Evolutionary conservation across 2,329 filamentous ascomycete genomes (phyloP).

Genomic region (Talaromyces amestolkiae): DNA sequence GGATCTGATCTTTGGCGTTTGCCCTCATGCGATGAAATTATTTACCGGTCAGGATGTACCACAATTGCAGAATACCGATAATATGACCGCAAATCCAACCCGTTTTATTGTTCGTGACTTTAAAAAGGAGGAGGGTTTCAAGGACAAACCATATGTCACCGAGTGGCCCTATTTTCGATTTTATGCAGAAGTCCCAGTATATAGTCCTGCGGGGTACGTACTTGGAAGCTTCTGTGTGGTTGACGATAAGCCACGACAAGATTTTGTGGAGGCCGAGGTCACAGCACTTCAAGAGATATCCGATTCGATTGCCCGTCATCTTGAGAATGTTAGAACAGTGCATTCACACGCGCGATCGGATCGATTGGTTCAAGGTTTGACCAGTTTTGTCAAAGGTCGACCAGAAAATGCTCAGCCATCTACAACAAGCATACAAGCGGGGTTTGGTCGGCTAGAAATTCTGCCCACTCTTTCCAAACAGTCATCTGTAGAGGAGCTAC

Average conservation of each 20-base stretch:
- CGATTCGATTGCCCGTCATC: constrained; percentile 55
- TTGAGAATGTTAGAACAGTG: constrained; percentile 56
- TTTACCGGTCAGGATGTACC: constrained; percentile 22
- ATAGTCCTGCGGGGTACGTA: constrained; percentile 52
- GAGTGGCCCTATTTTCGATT: constrained; percentile 43
- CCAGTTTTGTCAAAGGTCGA: constrained; percentile 49
- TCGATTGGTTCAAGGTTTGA: constrained; percentile 56
- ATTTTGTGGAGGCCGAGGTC: constrained; percentile 35
- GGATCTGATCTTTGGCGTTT: constrained; percentile 22
- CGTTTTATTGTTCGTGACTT: constrained; percentile 42
- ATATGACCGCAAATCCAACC: constrained; percentile 29
- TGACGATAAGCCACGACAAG: constrained; percentile 53
- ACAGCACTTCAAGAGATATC: constrained; percentile 57
- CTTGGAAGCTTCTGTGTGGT: constrained; percentile 61
- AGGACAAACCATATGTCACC: constrained; percentile 34
- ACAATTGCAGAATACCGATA: constrained; percentile 22
- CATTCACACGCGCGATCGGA: constrained; percentile 55
- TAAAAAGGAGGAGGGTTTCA: constrained; percentile 34
- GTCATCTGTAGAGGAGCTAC: neutral
- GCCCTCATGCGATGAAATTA: constrained; percentile 9
- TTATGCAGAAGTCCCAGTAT: constrained; percentile 61
- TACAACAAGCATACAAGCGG: neutral
- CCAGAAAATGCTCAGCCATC: neutral
- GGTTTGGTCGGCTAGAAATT: neutral
- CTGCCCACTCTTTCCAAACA: neutral